These are phyloP conservation scores for Trichoderma cornu-damae DNA, from an alignment of 2,329 filamentous ascomycete species.

Conservation along the genomic window DNA sequence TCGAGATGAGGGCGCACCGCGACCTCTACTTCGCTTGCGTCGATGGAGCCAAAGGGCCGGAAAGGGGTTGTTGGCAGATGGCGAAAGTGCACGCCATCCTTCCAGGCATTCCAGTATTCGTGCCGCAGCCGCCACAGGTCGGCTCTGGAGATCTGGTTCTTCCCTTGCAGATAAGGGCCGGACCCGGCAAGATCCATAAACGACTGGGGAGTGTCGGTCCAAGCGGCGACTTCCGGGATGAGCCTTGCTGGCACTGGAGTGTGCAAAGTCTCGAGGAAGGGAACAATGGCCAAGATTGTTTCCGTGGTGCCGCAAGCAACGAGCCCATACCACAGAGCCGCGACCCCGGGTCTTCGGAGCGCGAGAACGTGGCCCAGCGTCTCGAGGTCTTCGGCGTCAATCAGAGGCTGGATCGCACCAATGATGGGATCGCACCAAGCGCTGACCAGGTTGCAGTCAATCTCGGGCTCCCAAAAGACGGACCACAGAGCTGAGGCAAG, in stretches of 20 bases:
- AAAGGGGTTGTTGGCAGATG: neutral
- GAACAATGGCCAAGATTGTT: conserved; percentile 4
- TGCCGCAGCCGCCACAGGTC: conserved; percentile 18
- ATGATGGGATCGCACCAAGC: conserved; percentile 9
- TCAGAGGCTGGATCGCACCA: neutral
- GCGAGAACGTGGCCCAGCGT: conserved; percentile 10
- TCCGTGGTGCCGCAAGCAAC: conserved; percentile 10
- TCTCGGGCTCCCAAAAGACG: conserved; percentile 15
- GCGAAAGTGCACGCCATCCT: neutral
- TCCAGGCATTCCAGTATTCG: neutral
- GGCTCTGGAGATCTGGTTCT: neutral
- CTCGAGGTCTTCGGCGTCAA: neutral
- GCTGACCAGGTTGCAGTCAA: conserved; percentile 17
- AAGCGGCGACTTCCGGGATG: conserved; percentile 8
- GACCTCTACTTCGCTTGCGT: neutral
- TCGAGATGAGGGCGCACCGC: neutral
- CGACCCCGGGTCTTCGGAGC: neutral
- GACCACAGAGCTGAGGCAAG: conserved; percentile 14
- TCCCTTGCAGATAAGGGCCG: conserved; percentile 6
- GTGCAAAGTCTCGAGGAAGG: conserved; percentile 9
- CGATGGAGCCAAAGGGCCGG: conserved; percentile 1
- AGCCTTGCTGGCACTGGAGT: neutral
- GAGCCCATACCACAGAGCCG: conserved; percentile 12
- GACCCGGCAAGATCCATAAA: conserved; percentile 14
- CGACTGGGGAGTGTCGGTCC: conserved; percentile 11